These are phyloP conservation scores for Paracamarosporium sp. DNA, from an alignment of 2,329 filamentous ascomycete species.

Conservation along the genomic window DNA sequence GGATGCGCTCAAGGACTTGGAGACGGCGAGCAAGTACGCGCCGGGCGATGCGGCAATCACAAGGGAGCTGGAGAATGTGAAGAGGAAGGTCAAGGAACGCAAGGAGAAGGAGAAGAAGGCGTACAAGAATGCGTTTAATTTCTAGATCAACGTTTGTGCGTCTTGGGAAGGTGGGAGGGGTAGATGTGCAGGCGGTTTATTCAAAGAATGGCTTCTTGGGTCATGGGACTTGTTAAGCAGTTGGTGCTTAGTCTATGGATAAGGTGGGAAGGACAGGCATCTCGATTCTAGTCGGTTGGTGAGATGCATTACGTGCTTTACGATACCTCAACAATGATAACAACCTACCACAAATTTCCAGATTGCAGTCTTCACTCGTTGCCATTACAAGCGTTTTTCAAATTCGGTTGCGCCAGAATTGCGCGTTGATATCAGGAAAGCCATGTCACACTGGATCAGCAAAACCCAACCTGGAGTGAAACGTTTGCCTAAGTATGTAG, in stretches of 20 bases:
- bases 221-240: not conserved
- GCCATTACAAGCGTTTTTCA: no score
- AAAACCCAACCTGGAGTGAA: not conserved
- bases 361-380: no score
- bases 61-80: slow-evolving; percentile 78
- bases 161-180: no score
- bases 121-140: slow-evolving; percentile 86
- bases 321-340: no score
- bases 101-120: slow-evolving; percentile 89
- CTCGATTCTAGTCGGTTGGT: no score
- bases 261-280: no score
- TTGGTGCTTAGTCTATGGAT: not conserved
- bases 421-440: no score
- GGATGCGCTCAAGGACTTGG: slow-evolving; percentile 61
- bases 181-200: not conserved
- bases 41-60: slow-evolving; percentile 77
- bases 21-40: slow-evolving; percentile 51
- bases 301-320: no score
- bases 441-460: not conserved
- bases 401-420: no score
- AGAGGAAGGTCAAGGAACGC: slow-evolving; percentile 75
- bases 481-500: not conserved
- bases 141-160: no score
- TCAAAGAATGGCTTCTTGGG: not conserved
- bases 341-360: no score